Percentiles rank a stretch among this genome's conserved stretches.
Conservation (phyloP, 345 rosid species). For the Hibiscus trionum region DNA sequence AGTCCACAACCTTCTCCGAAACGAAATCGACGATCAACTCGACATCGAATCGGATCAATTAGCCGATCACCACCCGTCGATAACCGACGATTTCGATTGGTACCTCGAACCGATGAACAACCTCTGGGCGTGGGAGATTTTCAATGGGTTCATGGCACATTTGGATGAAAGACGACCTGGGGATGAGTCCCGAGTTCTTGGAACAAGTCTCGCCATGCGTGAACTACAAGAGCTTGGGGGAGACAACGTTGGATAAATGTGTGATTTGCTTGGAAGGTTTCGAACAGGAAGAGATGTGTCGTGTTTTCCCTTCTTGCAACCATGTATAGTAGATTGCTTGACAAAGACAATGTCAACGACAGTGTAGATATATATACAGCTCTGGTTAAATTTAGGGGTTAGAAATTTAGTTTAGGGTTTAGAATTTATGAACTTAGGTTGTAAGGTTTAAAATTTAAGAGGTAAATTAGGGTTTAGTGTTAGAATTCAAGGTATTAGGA, state of each 20-base stretch:
- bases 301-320: constrained; percentile 12
- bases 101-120: background rate
- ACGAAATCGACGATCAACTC: background rate
- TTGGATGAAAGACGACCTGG: background rate
- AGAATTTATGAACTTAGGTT: too few relatives aligned
- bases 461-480: too few relatives aligned
- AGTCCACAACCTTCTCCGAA: background rate
- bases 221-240: background rate
- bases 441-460: too few relatives aligned
- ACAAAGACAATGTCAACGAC: background rate
- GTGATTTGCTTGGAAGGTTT: constrained; percentile 33
- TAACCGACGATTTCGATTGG: background rate
- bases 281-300: constrained; percentile 14
- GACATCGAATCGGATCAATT: background rate
- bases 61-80: background rate
- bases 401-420: too few relatives aligned
- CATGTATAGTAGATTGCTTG: constrained; percentile 3
- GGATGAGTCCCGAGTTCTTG: background rate
- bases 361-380: background rate
- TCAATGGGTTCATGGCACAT: background rate
- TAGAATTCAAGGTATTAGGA: too few relatives aligned
- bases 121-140: background rate
- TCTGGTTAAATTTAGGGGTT: too few relatives aligned
- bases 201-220: background rate
- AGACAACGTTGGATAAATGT: constrained; percentile 16